Evolutionary conservation across 352 stramenopile genomes (phyloP).

Genomic region (Phytophthora pseudosyringae): DNA sequence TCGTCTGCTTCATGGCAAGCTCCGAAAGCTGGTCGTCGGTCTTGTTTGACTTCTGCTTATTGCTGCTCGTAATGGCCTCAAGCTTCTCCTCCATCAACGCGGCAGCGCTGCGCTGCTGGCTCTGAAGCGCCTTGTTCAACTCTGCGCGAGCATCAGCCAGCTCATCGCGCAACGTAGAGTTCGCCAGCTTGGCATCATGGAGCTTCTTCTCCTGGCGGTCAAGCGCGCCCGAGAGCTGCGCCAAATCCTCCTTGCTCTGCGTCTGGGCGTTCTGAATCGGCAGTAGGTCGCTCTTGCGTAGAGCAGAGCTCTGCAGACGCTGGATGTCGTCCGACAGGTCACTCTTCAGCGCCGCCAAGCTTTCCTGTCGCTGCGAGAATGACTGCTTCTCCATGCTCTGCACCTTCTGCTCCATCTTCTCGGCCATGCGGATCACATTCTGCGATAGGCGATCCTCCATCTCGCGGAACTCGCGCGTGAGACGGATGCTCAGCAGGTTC

Average conservation of each 20-base stretch:
- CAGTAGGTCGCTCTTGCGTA: constrained; percentile 62
- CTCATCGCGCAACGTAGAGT: constrained; percentile 57
- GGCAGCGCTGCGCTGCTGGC: constrained; percentile 50
- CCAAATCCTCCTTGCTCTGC: constrained; percentile 70
- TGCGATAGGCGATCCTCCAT: constrained; percentile 69
- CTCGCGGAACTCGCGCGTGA: constrained; percentile 76
- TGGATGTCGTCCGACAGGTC: constrained; percentile 70
- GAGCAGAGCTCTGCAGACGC: constrained; percentile 45
- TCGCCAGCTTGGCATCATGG: constrained; percentile 57
- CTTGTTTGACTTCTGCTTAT: constrained; percentile 57
- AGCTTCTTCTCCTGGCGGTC: constrained; percentile 74
- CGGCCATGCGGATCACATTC: constrained; percentile 59
- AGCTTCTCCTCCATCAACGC: constrained; percentile 64
- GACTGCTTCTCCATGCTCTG: constrained; percentile 61
- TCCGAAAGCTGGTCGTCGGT: constrained; percentile 58
- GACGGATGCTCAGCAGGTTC: constrained; percentile 64
- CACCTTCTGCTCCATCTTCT: constrained; percentile 78
- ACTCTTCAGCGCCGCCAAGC: constrained; percentile 55
- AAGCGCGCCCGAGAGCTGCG: constrained; percentile 56
- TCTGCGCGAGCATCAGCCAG: constrained; percentile 60
- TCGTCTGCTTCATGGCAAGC: constrained; percentile 67
- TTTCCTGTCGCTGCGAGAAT: constrained; percentile 57
- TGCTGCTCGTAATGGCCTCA: constrained; percentile 42
- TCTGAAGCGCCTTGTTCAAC: constrained; percentile 60
- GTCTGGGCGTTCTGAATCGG: constrained; percentile 62